phyloP scores from a whole-genome alignment of 192 early-diverging fungal genomes.

The Coemansia sp. region DNA sequence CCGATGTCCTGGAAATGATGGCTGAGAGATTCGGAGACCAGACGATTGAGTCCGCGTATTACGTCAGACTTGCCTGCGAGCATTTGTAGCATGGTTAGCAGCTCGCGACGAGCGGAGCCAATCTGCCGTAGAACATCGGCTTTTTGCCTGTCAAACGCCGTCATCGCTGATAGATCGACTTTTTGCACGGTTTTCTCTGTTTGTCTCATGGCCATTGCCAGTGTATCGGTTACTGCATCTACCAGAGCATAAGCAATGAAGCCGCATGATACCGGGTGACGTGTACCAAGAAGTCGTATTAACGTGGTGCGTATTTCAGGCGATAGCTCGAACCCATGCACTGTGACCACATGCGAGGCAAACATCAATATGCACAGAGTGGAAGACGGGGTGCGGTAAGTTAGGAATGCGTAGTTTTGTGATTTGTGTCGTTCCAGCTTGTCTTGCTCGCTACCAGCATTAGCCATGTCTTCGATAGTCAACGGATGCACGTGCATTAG shows the following conservation, averaged over 20 bases:
- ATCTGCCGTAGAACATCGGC: conserved; percentile 74
- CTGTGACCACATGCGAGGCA: conserved; percentile 7
- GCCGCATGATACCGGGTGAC: neutral
- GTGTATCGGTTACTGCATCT: conserved; percentile 76
- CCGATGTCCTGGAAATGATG: conserved; percentile 20
- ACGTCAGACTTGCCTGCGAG: conserved; percentile 71
- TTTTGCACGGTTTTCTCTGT: conserved; percentile 76
- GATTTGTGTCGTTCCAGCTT: conserved; percentile 14
- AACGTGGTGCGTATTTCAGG: neutral
- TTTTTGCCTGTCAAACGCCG: conserved; percentile 53
- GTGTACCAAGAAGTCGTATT: neutral
- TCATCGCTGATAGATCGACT: conserved; percentile 75
- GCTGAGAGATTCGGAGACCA: too few species aligned
- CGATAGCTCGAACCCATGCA: neutral
- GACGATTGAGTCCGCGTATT: conserved; percentile 57
- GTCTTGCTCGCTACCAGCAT: conserved; percentile 47
- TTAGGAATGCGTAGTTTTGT: too few species aligned
- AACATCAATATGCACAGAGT: conserved; percentile 13
- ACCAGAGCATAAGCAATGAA: conserved; percentile 63
- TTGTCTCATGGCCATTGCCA: conserved; percentile 61
- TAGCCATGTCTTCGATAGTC: conserved; percentile 85
- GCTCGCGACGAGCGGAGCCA: conserved; percentile 68
- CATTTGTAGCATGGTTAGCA: conserved; percentile 68
- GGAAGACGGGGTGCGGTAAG: neutral
- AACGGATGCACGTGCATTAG: conserved; percentile 83